phyloP scores from a whole-genome alignment of 1,284 basidiomycete genomes.

The Golubevia pallescens region DNA sequence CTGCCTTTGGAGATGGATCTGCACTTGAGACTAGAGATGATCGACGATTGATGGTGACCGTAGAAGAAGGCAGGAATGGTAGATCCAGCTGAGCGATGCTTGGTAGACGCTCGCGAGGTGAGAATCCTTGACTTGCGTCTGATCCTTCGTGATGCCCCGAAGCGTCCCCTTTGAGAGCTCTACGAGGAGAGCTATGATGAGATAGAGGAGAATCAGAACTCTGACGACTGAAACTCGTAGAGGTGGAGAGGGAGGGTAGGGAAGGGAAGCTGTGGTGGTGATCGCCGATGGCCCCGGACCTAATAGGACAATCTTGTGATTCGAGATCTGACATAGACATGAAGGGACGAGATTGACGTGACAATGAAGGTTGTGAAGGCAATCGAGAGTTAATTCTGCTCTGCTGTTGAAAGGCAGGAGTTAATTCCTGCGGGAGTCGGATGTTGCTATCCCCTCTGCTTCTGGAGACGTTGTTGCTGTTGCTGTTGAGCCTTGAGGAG shows the following conservation, averaged over 20 bases:
- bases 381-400: no score
- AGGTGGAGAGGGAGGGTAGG: not conserved
- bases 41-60: not conserved
- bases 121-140: not conserved
- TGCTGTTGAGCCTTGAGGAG: no score
- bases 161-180: not conserved
- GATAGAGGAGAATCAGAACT: not conserved
- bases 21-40: not conserved
- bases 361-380: no score
- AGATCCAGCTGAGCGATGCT: not conserved
- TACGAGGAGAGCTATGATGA: not conserved
- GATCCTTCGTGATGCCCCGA: not conserved
- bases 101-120: not conserved
- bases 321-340: no score
- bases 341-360: no score
- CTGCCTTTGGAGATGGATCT: not conserved
- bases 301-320: no score
- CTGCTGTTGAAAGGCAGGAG: no score
- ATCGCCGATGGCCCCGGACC: no score
- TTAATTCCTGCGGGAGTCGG: no score
- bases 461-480: no score
- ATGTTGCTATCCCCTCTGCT: no score
- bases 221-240: not conserved
- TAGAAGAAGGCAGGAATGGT: not conserved
- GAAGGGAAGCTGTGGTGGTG: no score